phyloP scores from a whole-genome alignment of 257 asterid genomes.

The Solanum etuberosum region DNA sequence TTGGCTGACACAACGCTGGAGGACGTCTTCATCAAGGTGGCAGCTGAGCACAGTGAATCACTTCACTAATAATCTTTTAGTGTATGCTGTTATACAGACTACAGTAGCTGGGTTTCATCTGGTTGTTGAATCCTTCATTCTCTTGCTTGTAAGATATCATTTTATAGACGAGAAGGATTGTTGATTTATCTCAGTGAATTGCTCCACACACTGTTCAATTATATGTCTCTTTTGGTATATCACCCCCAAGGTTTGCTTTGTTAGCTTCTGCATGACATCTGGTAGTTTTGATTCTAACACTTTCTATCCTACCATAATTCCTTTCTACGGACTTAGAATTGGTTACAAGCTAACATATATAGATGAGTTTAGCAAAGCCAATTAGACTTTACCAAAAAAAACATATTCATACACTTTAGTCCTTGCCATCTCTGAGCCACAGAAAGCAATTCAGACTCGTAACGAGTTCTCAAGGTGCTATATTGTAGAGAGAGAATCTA shows the following conservation, averaged over 20 bases:
- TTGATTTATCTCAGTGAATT: background rate
- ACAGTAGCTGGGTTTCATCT: background rate
- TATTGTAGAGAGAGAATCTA: too few relatives aligned
- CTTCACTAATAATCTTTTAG: background rate
- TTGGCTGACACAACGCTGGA: conserved; percentile 34
- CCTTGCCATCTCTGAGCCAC: background rate
- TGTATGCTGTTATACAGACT: background rate
- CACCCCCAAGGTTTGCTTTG: background rate
- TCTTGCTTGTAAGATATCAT: background rate
- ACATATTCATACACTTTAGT: background rate
- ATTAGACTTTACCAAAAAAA: background rate
- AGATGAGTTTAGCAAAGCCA: background rate
- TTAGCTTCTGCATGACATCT: background rate
- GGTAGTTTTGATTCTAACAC: background rate
- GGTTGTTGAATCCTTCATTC: background rate
- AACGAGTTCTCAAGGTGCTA: background rate
- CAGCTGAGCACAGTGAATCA: conserved; percentile 2
- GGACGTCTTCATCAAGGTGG: conserved; percentile 34
- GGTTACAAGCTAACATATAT: background rate
- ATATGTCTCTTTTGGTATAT: background rate
- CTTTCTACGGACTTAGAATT: background rate
- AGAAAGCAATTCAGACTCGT: background rate
- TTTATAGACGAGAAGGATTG: background rate
- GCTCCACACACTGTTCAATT: background rate
- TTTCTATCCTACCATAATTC: background rate